Percentiles rank a stretch among this genome's conserved stretches.
Conservation (phyloP, 2,329 filamentous ascomycete species). For the Cordyceps javanica region DNA sequence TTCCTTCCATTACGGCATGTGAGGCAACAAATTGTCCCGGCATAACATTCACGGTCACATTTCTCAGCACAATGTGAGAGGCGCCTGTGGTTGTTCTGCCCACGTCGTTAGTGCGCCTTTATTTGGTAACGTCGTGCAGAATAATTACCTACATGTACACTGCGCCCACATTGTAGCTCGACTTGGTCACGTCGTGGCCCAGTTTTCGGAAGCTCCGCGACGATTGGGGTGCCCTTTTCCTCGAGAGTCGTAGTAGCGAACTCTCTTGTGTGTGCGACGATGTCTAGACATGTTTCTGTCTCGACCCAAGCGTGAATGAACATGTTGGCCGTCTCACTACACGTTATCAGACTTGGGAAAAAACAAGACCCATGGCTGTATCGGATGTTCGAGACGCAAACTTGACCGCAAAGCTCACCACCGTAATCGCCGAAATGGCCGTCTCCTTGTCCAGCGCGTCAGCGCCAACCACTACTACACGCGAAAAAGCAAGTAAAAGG, state of each 20-base stretch:
- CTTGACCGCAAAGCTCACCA: conserved; percentile 31
- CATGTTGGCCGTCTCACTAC: conserved; percentile 23
- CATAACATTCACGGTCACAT: conserved; percentile 13
- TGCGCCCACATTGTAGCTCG: conserved; percentile 21
- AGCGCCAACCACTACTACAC: conserved; percentile 41
- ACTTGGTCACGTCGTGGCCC: conserved; percentile 25
- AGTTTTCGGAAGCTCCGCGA: neutral
- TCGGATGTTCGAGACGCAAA: conserved; percentile 34
- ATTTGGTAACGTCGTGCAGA: neutral
- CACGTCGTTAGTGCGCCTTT: too few relatives aligned
- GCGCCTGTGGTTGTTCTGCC: neutral
- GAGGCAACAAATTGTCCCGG: neutral
- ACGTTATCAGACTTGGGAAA: conserved; percentile 22
- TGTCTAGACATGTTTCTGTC: conserved; percentile 30
- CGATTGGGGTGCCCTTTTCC: conserved; percentile 18
- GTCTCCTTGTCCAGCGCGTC: conserved; percentile 28
- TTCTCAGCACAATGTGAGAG: neutral
- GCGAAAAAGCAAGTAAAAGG: conserved; percentile 31
- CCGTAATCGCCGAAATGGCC: conserved; percentile 24
- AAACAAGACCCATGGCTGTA: conserved; percentile 39
- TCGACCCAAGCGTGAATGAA: conserved; percentile 29
- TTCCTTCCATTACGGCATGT: too few relatives aligned
- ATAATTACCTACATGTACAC: conserved; percentile 20
- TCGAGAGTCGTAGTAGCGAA: conserved; percentile 22
- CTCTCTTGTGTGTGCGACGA: conserved; percentile 25